Conservation (phyloP, 1,284 basidiomycete genomes). For the Inonotus hispidus region DNA sequence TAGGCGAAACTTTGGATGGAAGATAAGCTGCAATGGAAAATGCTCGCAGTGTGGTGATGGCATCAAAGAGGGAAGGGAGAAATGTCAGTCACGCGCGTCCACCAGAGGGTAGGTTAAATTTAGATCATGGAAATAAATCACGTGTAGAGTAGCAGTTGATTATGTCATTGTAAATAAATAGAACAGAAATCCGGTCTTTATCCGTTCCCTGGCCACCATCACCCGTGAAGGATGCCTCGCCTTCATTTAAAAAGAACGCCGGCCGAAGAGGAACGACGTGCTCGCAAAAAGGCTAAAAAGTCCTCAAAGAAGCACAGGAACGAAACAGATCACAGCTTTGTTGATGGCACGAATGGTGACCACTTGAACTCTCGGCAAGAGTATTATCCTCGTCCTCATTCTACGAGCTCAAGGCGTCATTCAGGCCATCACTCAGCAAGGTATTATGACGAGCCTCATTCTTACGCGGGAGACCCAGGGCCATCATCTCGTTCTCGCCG, state of each 20-base stretch:
- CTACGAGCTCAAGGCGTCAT: background rate
- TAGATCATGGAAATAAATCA: background rate
- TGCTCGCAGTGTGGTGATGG: background rate
- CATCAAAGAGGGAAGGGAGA: background rate
- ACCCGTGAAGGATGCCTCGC: slow-evolving; percentile 44
- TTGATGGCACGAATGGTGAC: background rate
- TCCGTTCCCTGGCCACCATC: background rate
- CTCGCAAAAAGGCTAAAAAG: slow-evolving; percentile 43
- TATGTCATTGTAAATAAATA: too few species aligned
- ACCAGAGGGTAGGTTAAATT: background rate
- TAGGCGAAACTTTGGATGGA: background rate
- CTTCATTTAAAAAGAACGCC: slow-evolving; percentile 68
- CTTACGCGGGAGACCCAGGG: background rate
- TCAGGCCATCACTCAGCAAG: background rate
- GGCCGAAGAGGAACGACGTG: slow-evolving; percentile 55
- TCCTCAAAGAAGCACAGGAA: slow-evolving; percentile 29
- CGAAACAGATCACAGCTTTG: background rate
- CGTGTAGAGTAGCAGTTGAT: too few species aligned
- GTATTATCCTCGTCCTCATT: background rate
- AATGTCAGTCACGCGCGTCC: too few species aligned
- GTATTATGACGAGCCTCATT: background rate
- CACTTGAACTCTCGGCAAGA: background rate
- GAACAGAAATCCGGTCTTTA: background rate
- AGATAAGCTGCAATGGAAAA: background rate
- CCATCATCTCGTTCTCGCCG: background rate